Evolutionary conservation across 495 filamentous ascomycete species (phyloP).

Genomic region (Penicillium lagena): DNA sequence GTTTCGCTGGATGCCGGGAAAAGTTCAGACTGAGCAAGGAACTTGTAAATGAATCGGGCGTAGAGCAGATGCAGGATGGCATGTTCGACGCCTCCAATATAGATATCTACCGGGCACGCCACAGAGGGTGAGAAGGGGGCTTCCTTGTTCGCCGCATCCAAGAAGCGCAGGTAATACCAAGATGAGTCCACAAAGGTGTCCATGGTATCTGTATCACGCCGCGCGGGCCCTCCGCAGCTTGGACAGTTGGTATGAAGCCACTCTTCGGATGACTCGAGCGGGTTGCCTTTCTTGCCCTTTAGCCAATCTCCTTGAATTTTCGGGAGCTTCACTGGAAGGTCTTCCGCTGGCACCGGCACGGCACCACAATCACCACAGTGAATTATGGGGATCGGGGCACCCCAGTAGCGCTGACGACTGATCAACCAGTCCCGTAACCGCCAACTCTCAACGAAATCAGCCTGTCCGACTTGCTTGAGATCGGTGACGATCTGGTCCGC

Average conservation of each 20-base stretch:
- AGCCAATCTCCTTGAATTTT: conserved; percentile 61
- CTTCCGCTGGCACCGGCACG: conserved; percentile 67
- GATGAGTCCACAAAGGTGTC: conserved; percentile 93
- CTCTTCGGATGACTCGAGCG: conserved; percentile 60
- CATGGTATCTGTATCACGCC: conserved; percentile 89
- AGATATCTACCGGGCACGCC: conserved; percentile 72
- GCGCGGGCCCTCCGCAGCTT: conserved; percentile 60
- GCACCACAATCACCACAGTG: conserved; percentile 73
- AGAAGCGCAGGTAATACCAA: conserved; percentile 83
- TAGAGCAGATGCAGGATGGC: conserved; percentile 91
- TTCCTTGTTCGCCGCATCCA: conserved; percentile 58
- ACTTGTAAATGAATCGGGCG: conserved; percentile 85
- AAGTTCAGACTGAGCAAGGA: conserved; percentile 54
- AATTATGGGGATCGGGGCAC: conserved; percentile 81
- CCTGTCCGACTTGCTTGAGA: conserved; percentile 45
- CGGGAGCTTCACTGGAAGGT: conserved; percentile 74
- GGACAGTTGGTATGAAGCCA: conserved; percentile 77
- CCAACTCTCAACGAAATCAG: conserved; percentile 60
- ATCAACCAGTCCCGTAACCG: conserved; percentile 81
- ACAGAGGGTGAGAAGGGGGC: conserved; percentile 52
- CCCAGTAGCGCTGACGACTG: conserved; percentile 86
- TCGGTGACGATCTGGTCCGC: conserved; percentile 52
- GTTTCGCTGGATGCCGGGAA: conserved; percentile 40
- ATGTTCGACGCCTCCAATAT: conserved; percentile 84
- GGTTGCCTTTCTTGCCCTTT: conserved; percentile 66